phyloP scores from a whole-genome alignment of 2,329 filamentous ascomycete species.

The Aspergillus quadrilineatus region DNA sequence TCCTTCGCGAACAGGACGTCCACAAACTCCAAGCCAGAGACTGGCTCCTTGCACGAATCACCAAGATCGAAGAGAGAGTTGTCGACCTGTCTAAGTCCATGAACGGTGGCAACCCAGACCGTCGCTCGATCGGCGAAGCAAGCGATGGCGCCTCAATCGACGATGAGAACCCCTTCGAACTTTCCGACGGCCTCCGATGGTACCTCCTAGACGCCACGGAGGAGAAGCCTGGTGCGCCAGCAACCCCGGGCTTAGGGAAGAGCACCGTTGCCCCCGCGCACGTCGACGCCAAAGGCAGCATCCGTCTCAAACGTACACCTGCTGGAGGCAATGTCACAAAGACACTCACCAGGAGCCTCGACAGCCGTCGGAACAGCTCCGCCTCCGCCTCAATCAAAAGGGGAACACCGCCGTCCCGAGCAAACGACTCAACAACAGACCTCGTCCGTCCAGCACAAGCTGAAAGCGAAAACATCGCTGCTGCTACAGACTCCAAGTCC shows the following conservation, averaged over 20 bases:
- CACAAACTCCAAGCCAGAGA: conserved; percentile 83
- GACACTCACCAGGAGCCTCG: conserved; percentile 80
- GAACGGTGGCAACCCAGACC: conserved; percentile 55
- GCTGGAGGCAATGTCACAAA: conserved; percentile 72
- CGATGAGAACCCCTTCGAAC: conserved; percentile 94
- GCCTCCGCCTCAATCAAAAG: conserved; percentile 81
- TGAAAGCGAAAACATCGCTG: conserved; percentile 35
- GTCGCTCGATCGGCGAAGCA: conserved; percentile 47
- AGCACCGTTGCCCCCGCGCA: conserved; percentile 85
- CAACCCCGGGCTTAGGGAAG: conserved; percentile 88
- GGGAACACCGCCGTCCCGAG: conserved; percentile 46
- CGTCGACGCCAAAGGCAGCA: conserved; percentile 77
- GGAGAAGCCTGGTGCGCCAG: conserved; percentile 86
- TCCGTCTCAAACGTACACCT: conserved; percentile 50
- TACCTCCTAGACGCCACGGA: conserved; percentile 92
- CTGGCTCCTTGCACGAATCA: conserved; percentile 94
- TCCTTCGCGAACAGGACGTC: conserved; percentile 85
- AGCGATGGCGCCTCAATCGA: conserved; percentile 64
- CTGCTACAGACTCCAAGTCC: conserved; percentile 24
- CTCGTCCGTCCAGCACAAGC: conserved; percentile 29
- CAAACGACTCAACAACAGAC: conserved; percentile 37
- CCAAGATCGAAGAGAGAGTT: conserved; percentile 85
- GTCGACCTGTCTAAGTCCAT: conserved; percentile 86
- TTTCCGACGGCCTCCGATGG: conserved; percentile 93
- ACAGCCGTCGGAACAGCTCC: conserved; percentile 85